Conservation (phyloP, 805 yeast species). For the Sporopachydermia quercuum region DNA sequence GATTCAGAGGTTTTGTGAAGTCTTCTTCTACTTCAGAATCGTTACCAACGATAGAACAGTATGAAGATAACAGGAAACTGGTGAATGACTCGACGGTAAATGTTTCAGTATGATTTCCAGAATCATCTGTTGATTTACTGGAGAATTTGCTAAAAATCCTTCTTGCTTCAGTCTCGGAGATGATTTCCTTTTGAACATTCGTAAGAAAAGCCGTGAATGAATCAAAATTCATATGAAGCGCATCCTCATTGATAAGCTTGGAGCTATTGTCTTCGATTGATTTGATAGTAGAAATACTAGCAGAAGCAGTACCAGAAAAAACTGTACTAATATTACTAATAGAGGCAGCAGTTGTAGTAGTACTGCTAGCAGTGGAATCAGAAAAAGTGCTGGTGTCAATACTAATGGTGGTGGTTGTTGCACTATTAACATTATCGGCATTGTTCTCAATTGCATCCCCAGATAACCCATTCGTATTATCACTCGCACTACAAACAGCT, state of each 20-base stretch:
- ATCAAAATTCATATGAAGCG: slow-evolving; percentile 10
- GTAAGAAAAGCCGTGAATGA: slow-evolving; percentile 26
- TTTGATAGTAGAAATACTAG: too few species aligned
- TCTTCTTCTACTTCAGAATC: slow-evolving; percentile 19
- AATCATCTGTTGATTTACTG: slow-evolving; percentile 10
- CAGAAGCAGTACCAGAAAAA: not conserved
- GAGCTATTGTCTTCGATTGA: too few species aligned
- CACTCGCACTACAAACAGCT: too few species aligned
- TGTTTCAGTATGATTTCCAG: not conserved
- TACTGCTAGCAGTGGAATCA: too few species aligned
- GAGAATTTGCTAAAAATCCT: not conserved
- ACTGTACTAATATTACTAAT: too few species aligned
- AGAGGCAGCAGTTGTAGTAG: too few species aligned
- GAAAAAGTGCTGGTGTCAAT: too few species aligned
- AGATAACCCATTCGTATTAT: slow-evolving; percentile 18
- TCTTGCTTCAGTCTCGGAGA: not conserved
- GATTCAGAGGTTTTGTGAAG: slow-evolving; percentile 53
- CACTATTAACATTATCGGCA: not conserved
- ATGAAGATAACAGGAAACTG: slow-evolving; percentile 20
- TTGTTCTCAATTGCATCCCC: slow-evolving; percentile 10
- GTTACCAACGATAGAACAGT: slow-evolving; percentile 13
- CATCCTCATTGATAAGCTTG: too few species aligned
- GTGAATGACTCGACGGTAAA: slow-evolving; percentile 17
- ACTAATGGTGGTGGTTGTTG: too few species aligned
- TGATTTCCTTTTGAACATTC: not conserved